Evolutionary conservation across 129 eudicot genomes (phyloP).

Genomic region (Glebionis coronaria): DNA sequence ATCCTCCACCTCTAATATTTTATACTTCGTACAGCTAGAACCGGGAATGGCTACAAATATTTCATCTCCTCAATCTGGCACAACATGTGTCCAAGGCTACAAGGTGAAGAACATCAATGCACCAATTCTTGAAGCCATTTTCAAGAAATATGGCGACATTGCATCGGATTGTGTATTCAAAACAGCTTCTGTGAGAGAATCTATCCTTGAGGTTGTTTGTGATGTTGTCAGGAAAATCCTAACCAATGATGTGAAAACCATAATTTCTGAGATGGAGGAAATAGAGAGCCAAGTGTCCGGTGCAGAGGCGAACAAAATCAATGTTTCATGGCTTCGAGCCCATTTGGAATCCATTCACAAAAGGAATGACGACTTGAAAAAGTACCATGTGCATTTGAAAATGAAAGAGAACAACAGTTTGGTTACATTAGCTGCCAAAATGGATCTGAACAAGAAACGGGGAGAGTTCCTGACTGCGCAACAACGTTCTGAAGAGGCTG

Average conservation of each 20-base stretch:
- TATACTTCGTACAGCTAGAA: background rate
- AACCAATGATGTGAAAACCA: background rate
- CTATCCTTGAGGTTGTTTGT: no score
- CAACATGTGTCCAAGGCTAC: no score
- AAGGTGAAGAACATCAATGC: no score
- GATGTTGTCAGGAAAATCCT: background rate
- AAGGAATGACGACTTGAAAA: background rate
- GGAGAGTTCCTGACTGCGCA: constrained; percentile 2
- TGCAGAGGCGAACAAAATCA: background rate
- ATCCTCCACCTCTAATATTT: no score
- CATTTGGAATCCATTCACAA: background rate
- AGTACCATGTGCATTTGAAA: background rate
- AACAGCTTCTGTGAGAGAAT: background rate
- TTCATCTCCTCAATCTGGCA: background rate
- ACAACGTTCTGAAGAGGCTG: constrained; percentile 5
- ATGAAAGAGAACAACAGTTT: background rate
- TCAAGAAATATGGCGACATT: background rate
- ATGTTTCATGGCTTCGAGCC: background rate
- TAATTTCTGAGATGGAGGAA: background rate
- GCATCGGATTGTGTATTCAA: background rate
- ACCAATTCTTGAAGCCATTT: no score
- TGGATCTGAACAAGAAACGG: constrained; percentile 24
- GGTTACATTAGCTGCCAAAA: constrained; percentile 10
- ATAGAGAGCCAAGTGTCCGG: background rate
- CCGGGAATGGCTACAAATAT: background rate